phyloP scores from a whole-genome alignment of 129 eudicot genomes.

The Centaurea solstitialis region DNA sequence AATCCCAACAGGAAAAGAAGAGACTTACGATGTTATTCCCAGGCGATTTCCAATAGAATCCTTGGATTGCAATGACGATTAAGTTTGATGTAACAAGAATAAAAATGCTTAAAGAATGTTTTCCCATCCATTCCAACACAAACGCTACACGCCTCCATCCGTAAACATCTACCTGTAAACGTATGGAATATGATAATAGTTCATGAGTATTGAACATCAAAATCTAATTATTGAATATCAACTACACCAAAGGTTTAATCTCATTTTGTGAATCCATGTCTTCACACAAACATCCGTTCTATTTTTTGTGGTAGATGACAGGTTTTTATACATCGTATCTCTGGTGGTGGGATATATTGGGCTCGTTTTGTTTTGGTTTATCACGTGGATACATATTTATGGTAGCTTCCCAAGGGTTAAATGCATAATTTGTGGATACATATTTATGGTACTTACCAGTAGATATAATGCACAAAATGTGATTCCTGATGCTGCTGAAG shows the following conservation, averaged over 20 bases:
- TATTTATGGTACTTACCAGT: constrained; percentile 44
- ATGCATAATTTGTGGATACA: not conserved
- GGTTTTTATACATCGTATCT: not conserved
- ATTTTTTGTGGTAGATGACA: not conserved
- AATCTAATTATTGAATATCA: not conserved
- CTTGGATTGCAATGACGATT: constrained; percentile 60
- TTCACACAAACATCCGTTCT: not conserved
- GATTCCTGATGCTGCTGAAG: constrained; percentile 74
- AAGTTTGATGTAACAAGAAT: constrained; percentile 71
- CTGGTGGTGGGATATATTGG: not conserved
- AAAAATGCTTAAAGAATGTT: constrained; percentile 71
- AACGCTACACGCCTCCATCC: constrained; percentile 51
- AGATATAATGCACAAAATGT: constrained; percentile 63
- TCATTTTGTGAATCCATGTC: not conserved
- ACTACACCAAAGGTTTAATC: constrained; percentile 9
- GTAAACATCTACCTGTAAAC: constrained; percentile 68
- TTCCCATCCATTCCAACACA: constrained; percentile 78
- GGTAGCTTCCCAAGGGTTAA: not conserved
- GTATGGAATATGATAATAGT: not conserved
- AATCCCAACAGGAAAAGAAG: not conserved
- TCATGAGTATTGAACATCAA: not conserved
- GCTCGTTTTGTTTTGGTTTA: not conserved
- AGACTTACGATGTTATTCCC: constrained; percentile 66
- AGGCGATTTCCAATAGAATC: constrained; percentile 70
- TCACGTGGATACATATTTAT: not conserved